Base-by-base conservation (phyloP, 495 filamentous ascomycete species). In the Daldinia vernicosa region DNA sequence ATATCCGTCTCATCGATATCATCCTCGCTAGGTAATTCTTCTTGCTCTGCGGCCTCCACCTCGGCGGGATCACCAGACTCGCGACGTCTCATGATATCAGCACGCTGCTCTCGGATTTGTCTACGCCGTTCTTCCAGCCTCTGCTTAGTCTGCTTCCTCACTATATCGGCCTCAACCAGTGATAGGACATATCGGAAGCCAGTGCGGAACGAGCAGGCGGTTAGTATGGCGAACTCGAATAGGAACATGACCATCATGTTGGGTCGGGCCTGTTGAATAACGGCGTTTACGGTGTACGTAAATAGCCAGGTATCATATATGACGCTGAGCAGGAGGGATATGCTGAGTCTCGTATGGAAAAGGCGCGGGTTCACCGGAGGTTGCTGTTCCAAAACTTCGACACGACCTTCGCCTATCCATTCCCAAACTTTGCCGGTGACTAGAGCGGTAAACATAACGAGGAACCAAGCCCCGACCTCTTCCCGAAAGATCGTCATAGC, bases 221-320 rank as follows among this genome's bases (percentile, higher is more conserved):
- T 83, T 64, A 98, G 80, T 64, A 99, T 88, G 12, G 94, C 93
- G 72, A 98, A 99, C 78, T 99, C 95, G 73, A 99, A 98, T 17
- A 94, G 89, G 75, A 99, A 99, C 94, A 98, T 98, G 62, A 99
- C 93, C 96, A 99, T 99, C 93, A 99, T 98, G 60, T 95, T 94
- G 0, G 95, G 94, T 19, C 92, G 88, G 0, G 95, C 92, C 67
- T 93, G 89, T 50, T 91, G 87, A 19, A 97, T 88, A 27, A 99
- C 94, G 2, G 91, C 92, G 9, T 88, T 84, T 72, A 97, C 82
- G 66, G 90, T 90, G 75, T 98, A 97, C 26, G 81, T 83, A 65
- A 98, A 84, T 81, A 99, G 87, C 70, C 85, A 90, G 26, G 86
- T 75, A 78, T 96, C 89, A 80, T 94, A 97, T 15, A 87, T 55